phyloP scores from a whole-genome alignment of 2,329 filamentous ascomycete species.

The Chaetomium sp. region DNA sequence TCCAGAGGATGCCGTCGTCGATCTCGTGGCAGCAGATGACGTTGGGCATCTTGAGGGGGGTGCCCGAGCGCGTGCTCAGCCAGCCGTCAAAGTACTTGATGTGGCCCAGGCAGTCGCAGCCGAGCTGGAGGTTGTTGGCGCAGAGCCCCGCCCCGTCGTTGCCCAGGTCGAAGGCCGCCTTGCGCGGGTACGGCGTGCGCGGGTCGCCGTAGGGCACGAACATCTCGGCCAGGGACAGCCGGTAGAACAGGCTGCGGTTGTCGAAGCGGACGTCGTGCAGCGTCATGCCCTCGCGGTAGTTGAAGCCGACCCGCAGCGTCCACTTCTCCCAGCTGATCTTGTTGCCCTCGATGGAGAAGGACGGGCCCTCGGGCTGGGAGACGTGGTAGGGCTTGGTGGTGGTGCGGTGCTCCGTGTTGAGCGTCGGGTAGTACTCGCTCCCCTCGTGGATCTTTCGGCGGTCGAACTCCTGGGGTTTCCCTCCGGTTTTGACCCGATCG shows the following conservation, averaged over 20 bases:
- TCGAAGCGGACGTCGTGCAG: slow-evolving; percentile 66
- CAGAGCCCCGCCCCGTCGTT: slow-evolving; percentile 65
- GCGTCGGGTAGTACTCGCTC: slow-evolving; percentile 45
- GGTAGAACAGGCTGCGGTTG: slow-evolving; percentile 60
- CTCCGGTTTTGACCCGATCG: slow-evolving; percentile 40
- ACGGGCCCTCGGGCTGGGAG: slow-evolving; percentile 64
- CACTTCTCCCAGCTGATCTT: slow-evolving; percentile 46
- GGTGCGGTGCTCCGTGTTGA: slow-evolving; percentile 42
- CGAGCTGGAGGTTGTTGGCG: slow-evolving; percentile 67
- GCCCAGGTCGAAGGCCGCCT: slow-evolving; percentile 69
- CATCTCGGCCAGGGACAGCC: slow-evolving; percentile 63
- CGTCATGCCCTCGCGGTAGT: slow-evolving; percentile 63
- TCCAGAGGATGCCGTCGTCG: slow-evolving; percentile 70
- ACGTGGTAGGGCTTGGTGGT: slow-evolving; percentile 63
- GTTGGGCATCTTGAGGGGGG: slow-evolving; percentile 57
- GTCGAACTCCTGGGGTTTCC: slow-evolving; percentile 44
- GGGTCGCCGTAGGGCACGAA: slow-evolving; percentile 64
- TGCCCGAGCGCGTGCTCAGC: slow-evolving; percentile 58
- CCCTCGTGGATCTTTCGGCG: slow-evolving; percentile 44
- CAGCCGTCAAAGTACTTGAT: slow-evolving; percentile 61
- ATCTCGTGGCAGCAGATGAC: slow-evolving; percentile 71
- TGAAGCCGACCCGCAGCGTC: slow-evolving; percentile 67
- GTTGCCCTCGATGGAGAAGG: slow-evolving; percentile 49
- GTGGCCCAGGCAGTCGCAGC: slow-evolving; percentile 69
- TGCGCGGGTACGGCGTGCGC: slow-evolving; percentile 63